Evolutionary conservation across 805 yeast species (phyloP), one percentile per base, ranked within the genome.

Genomic region (Pichia californica): DNA sequence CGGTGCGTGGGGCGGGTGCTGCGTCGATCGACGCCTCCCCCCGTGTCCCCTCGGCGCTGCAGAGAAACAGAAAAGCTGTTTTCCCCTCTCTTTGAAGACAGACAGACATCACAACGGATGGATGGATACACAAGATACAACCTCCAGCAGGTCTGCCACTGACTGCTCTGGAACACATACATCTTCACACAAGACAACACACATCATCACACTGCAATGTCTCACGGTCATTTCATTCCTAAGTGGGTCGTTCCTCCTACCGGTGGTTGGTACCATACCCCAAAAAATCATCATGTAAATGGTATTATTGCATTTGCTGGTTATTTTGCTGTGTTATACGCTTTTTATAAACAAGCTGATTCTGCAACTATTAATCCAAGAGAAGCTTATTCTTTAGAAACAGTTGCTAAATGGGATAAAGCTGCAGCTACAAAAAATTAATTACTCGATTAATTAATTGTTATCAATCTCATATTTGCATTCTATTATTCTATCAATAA

Each of bases 261-360:
- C 2, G 81, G 81, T 44, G 81, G 81, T 39, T 76, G 81, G 81
- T 69, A 56, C 57, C 70, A 69, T 54, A 69, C 71, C 14, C 81
- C 81, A 16, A 63, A 61, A 51, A 76, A 76, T 63, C 70, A 71
- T 61, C 65, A 64, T 44, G 49, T 60, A 20, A 76, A 76, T 55
- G 69, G 76, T 9, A 42, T 55, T 13, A 54, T 68, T 37, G 70
- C 69, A 10, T 59, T 67, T 16, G 65, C 63, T 11, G 73, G 73
- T 1, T 61, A 67, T 37, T 58, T 66, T 25, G 61, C 60, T 3
- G 56, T 60, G 7, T 52, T 67, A 18, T 58, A 56, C 34, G 57
- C 57, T 26, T 49, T 68, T 26, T 69, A 63, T 50, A 42, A 48
- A 16, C 58, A 69, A 20, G 74, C 74, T 38, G 68, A 65, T 51